Evolutionary conservation across 2,329 filamentous ascomycete genomes (phyloP).

Genomic region (Ophiostoma montium): DNA sequence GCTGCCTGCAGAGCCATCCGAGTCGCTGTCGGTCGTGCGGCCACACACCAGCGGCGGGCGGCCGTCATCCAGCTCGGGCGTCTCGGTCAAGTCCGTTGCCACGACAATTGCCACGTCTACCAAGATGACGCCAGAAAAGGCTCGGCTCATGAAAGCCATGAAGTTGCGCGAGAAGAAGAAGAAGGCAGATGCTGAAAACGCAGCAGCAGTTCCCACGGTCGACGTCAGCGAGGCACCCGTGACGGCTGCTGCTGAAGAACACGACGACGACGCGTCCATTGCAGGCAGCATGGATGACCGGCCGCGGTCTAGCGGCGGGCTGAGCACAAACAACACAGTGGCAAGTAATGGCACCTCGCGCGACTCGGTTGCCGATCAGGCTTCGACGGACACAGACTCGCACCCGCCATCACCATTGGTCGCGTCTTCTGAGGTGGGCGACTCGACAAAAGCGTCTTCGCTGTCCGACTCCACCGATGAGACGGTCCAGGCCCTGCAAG

Average conservation of each 20-base stretch:
- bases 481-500: slow-evolving; percentile 27
- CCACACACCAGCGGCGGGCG: slow-evolving; percentile 23
- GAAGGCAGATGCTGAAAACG: slow-evolving; percentile 24
- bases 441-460: slow-evolving; percentile 50
- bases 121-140: slow-evolving; percentile 73
- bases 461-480: slow-evolving; percentile 49
- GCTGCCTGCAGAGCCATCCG: slow-evolving; percentile 22
- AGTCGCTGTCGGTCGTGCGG: slow-evolving; percentile 18
- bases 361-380: slow-evolving; percentile 38
- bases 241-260: background rate
- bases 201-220: slow-evolving; percentile 15
- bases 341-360: slow-evolving; percentile 11
- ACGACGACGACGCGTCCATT: background rate
- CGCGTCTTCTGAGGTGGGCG: slow-evolving; percentile 38
- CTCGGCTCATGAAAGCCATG: slow-evolving; percentile 84
- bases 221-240: slow-evolving; percentile 15
- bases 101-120: slow-evolving; percentile 26
- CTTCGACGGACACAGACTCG: slow-evolving; percentile 37
- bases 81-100: slow-evolving; percentile 27
- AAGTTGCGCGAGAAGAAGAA: slow-evolving; percentile 75
- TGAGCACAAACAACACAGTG: background rate
- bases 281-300: background rate
- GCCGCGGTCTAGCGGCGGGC: background rate
- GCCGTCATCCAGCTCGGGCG: slow-evolving; percentile 31
- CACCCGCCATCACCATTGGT: slow-evolving; percentile 41